These are phyloP conservation scores for Aspergillus ibericus DNA, from an alignment of 2,329 filamentous ascomycete species.

Conservation along the genomic window DNA sequence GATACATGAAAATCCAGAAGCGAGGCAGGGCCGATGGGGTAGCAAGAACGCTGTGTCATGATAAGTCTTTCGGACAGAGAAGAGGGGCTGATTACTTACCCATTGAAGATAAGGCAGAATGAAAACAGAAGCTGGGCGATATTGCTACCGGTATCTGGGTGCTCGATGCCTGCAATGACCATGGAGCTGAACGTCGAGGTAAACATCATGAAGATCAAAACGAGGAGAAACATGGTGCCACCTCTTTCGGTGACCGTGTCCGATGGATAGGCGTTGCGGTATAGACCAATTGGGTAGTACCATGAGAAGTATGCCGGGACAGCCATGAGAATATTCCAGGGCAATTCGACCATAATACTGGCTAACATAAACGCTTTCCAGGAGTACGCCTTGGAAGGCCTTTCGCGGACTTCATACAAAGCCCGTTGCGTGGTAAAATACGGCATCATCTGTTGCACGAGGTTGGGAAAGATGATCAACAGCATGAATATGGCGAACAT, in stretches of 20 bases:
- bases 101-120: slow-evolving; percentile 59
- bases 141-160: slow-evolving; percentile 64
- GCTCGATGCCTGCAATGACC: slow-evolving; percentile 66
- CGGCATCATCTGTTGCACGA: slow-evolving; percentile 54
- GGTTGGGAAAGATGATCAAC: slow-evolving; percentile 68
- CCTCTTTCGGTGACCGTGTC: slow-evolving; percentile 51
- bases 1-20: slow-evolving; percentile 80
- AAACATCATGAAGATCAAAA: slow-evolving; percentile 67
- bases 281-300: slow-evolving; percentile 62
- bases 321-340: slow-evolving; percentile 61
- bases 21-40: slow-evolving; percentile 59
- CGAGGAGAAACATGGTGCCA: slow-evolving; percentile 63
- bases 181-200: slow-evolving; percentile 70
- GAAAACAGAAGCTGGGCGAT: slow-evolving; percentile 60
- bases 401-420: slow-evolving; percentile 58
- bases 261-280: slow-evolving; percentile 37
- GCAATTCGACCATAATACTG: slow-evolving; percentile 68
- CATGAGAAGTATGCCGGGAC: slow-evolving; percentile 60
- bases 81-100: slow-evolving; percentile 18
- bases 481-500: slow-evolving; percentile 87
- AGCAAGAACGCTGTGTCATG: slow-evolving; percentile 57
- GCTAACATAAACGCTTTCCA: slow-evolving; percentile 69
- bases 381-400: slow-evolving; percentile 66
- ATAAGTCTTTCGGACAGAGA: not conserved
- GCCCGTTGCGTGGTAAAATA: slow-evolving; percentile 56